Evolutionary conservation across 2,329 filamentous ascomycete genomes (phyloP), one percentile per base, ranked within the genome.

Genomic region (Aotearoamyces nothofagi): DNA sequence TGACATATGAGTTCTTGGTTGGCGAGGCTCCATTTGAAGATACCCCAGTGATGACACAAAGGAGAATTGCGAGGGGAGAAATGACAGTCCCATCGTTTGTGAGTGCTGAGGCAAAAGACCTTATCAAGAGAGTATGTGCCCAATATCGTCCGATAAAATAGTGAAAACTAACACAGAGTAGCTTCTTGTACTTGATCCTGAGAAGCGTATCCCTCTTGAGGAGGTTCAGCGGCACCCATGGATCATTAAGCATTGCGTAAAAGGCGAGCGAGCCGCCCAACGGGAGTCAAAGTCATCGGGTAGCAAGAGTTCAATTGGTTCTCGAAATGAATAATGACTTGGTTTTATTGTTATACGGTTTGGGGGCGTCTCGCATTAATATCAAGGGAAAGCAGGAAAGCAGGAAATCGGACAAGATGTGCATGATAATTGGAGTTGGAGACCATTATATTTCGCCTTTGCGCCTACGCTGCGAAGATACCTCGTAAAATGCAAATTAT

Each of bases 11-110:
- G 56, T 98, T 98, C 45, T 57, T 98, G 34, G 82, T 92, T 17
- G 90, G 90, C 35, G 84, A 94, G 59, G 90, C 90, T 10, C 90
- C 90, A 0, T 98, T 98, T 46, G 90, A 98, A 54, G 90, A 96
- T 47, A 90, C 82, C 3, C 82, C 82, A 4, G 71, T 87, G 37
- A 92, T 93, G 81, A 98, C 90, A 15, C 84, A 93, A 42, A 65
- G 82, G 42, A 74, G 86, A 46, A 98, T 98, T 52, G 71, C 76
- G 4, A 65, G 82, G 41, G 82, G 78, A 16, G 90, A 96, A 46
- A 94, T 96, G 82, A 78, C 78, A 0, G 75, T 96, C 27, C 90
- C 90, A 4, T 75, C 71, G 5, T 96, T 87, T 51, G 78, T 98
- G 33, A 93, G 83, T 51, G 58, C 79, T 0, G 90, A 96, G 57